Percentiles rank a stretch among this genome's conserved stretches.
Conservation (phyloP, 1,284 basidiomycete genomes). For the Microbotryomycetes sp. region DNA sequence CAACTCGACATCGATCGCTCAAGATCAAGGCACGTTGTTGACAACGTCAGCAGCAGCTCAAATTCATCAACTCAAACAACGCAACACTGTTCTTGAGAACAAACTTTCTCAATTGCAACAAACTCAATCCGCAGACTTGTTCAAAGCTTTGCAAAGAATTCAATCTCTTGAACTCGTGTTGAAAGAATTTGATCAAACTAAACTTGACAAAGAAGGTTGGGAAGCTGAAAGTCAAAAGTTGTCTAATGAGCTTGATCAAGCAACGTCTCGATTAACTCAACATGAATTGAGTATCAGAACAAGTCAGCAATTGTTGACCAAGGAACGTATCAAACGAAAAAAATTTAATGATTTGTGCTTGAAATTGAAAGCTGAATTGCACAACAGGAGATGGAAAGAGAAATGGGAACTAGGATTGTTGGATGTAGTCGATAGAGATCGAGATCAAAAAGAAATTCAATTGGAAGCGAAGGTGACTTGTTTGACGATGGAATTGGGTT, state of each 20-base stretch:
- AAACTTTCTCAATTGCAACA: background rate
- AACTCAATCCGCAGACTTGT: constrained; percentile 1
- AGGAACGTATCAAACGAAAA: constrained; percentile 12
- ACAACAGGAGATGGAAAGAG: constrained; percentile 25
- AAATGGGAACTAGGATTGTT: constrained; percentile 31
- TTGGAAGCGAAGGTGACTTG: constrained; percentile 7
- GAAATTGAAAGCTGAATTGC: constrained; percentile 27
- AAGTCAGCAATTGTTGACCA: constrained; percentile 1
- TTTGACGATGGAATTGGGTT: constrained; percentile 7
- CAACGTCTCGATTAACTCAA: background rate
- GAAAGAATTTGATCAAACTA: background rate
- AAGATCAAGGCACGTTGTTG: constrained; percentile 4
- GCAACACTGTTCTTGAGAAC: constrained; percentile 2
- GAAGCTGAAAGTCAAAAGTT: constrained; percentile 27
- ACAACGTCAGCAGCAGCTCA: constrained; percentile 18
- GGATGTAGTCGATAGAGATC: constrained; percentile 22
- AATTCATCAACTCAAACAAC: constrained; percentile 21
- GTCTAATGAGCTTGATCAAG: constrained; percentile 5
- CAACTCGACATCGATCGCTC: background rate
- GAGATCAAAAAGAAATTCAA: constrained; percentile 19
- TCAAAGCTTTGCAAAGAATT: constrained; percentile 2
- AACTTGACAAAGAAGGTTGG: constrained; percentile 28
- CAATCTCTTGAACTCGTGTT: constrained; percentile 3
- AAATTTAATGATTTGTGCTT: constrained; percentile 17
- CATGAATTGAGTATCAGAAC: background rate